A percentile compares a stretch with the other conserved stretches of the same genome.
These are phyloP conservation scores for Thinopyrum elongatum DNA, from an alignment of 176 grass and related monocot species.

Conservation along the genomic window DNA sequence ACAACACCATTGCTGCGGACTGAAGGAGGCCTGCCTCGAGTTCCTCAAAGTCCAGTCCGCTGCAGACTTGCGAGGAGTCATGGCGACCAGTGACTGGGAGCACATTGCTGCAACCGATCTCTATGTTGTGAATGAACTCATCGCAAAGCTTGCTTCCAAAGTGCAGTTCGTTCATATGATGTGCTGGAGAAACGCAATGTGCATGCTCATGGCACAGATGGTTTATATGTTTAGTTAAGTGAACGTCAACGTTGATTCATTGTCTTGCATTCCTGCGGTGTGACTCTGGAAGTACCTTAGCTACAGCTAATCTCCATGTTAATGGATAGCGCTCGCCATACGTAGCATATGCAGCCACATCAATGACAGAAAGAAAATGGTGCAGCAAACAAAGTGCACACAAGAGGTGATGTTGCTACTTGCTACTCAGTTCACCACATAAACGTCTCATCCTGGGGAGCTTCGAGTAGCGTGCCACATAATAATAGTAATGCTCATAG, in stretches of 20 bases:
- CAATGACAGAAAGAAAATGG: neutral
- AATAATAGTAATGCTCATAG: neutral
- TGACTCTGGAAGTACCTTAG: too few relatives aligned
- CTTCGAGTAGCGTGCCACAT: constrained; percentile 28
- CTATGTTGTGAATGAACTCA: neutral
- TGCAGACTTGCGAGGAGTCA: neutral
- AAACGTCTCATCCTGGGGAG: neutral
- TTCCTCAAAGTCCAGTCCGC: neutral
- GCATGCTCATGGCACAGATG: too few relatives aligned
- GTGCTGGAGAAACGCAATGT: too few relatives aligned
- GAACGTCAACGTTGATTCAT: too few relatives aligned
- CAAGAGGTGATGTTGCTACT: neutral
- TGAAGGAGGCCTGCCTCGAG: neutral
- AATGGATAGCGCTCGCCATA: too few relatives aligned
- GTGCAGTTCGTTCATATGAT: neutral
- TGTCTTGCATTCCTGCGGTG: too few relatives aligned
- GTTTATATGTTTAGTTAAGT: too few relatives aligned
- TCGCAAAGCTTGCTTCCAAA: neutral
- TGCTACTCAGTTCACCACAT: neutral
- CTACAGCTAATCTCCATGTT: too few relatives aligned
- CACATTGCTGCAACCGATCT: neutral
- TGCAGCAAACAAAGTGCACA: neutral
- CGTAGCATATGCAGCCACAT: neutral
- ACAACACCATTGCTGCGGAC: neutral
- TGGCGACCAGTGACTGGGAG: neutral